These are phyloP conservation scores for Solanum hybrid DNA, from an alignment of 305 asterid species.

Conservation along the genomic window DNA sequence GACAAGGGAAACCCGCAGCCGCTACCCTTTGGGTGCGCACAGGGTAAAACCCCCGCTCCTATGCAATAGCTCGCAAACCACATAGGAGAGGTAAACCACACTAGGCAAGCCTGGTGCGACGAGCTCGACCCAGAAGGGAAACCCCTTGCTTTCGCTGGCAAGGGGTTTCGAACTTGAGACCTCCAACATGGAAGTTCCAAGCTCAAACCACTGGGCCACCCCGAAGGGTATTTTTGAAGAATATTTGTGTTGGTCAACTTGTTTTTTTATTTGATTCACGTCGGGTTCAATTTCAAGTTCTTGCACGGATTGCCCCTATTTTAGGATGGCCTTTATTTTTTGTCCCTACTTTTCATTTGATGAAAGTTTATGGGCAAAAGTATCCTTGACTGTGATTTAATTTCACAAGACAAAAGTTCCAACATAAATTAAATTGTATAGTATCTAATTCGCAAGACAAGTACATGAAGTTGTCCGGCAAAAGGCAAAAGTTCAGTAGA, in stretches of 20 bases:
- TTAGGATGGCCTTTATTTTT: not conserved
- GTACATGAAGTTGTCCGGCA: not conserved
- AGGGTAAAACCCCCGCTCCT: no score
- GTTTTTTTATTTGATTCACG: not conserved
- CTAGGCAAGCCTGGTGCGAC: no score
- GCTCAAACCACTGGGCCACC: no score
- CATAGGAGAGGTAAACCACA: no score
- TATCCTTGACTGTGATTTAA: not conserved
- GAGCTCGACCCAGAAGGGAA: no score
- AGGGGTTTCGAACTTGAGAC: no score
- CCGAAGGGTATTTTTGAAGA: no score
- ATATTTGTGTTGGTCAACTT: not conserved
- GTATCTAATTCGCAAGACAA: not conserved
- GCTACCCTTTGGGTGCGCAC: no score
- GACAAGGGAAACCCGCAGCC: no score
- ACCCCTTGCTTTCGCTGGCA: no score
- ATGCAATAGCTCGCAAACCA: no score
- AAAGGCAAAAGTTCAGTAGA: not conserved
- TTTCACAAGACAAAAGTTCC: not conserved
- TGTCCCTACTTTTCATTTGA: not conserved
- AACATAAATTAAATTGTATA: not conserved
- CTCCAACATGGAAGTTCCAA: no score
- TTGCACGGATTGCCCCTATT: not conserved
- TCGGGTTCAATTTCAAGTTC: not conserved
- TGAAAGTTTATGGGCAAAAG: not conserved